A percentile compares a stretch with the other conserved stretches of the same genome.
Conservation (phyloP, 1,284 basidiomycete species). For the Malassezia pachydermatis region DNA sequence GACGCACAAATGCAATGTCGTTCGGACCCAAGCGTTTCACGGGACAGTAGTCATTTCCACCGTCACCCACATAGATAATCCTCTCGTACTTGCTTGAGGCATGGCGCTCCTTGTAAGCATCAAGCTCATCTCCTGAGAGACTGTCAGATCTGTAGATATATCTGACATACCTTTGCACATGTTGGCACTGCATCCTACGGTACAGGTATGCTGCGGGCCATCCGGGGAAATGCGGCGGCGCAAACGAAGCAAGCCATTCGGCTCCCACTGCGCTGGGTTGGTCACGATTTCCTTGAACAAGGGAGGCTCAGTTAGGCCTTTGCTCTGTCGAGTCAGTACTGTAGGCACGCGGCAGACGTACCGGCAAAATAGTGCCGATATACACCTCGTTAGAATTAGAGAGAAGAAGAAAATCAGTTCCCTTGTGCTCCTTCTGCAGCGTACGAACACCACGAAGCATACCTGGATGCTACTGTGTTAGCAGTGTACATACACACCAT, state of each 20-base stretch:
- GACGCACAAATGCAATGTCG: slow-evolving; percentile 42
- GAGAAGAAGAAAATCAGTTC: slow-evolving; percentile 76
- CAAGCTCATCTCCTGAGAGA: slow-evolving; percentile 67
- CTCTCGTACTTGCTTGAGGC: slow-evolving; percentile 61
- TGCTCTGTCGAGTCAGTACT: background rate
- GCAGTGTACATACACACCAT: slow-evolving; percentile 58
- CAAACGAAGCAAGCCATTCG: slow-evolving; percentile 65
- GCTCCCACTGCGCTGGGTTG: slow-evolving; percentile 77
- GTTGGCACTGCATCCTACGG: slow-evolving; percentile 81
- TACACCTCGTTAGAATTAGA: slow-evolving; percentile 90
- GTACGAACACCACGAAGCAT: slow-evolving; percentile 77
- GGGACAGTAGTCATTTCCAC: slow-evolving; percentile 90
- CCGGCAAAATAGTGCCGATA: slow-evolving; percentile 60
- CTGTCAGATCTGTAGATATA: background rate
- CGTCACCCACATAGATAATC: slow-evolving; percentile 85
- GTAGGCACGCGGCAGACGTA: slow-evolving; percentile 53
- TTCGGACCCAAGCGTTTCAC: slow-evolving; percentile 58
- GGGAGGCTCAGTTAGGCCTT: slow-evolving; percentile 13
- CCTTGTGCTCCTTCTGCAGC: slow-evolving; percentile 51
- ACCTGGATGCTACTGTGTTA: slow-evolving; percentile 69
- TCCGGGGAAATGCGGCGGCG: slow-evolving; percentile 64
- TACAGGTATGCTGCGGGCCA: slow-evolving; percentile 64
- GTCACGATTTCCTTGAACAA: slow-evolving; percentile 81
- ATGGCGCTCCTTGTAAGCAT: slow-evolving; percentile 64
- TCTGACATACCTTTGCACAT: slow-evolving; percentile 80